These are phyloP conservation scores for Tolypocladium cylindrosporum DNA, from an alignment of 2,329 filamentous ascomycete genomes.

Conservation along the genomic window DNA sequence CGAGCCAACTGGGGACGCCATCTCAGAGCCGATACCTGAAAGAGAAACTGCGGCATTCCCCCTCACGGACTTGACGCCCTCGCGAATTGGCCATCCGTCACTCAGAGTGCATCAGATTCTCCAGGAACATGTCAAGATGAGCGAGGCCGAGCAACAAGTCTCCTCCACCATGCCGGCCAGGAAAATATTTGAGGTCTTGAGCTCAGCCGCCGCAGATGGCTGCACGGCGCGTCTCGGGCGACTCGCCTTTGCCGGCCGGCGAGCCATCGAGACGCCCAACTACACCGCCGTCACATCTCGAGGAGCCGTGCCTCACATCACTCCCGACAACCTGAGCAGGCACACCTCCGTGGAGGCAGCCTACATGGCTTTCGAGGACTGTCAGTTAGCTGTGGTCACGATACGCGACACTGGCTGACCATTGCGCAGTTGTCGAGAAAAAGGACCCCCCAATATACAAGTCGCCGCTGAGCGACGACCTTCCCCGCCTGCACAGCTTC, in stretches of 20 bases:
- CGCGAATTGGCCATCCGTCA: neutral
- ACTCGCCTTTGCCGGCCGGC: conserved; percentile 51
- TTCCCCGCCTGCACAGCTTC: conserved; percentile 63
- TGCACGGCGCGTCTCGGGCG: conserved; percentile 55
- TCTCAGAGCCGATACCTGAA: neutral
- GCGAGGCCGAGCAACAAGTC: conserved; percentile 9
- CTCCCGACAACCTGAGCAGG: conserved; percentile 68
- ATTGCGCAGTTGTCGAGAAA: conserved; percentile 41
- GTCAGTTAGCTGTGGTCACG: conserved; percentile 41
- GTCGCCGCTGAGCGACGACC: conserved; percentile 18
- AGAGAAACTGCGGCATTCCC: too few relatives aligned
- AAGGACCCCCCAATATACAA: conserved; percentile 39
- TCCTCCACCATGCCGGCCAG: conserved; percentile 12
- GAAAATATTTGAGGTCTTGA: conserved; percentile 36
- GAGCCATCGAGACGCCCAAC: conserved; percentile 69
- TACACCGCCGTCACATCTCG: conserved; percentile 74
- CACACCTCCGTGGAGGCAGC: conserved; percentile 57
- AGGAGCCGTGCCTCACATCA: conserved; percentile 77
- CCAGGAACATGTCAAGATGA: conserved; percentile 17
- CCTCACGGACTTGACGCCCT: neutral
- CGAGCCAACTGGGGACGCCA: too few relatives aligned
- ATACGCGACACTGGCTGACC: neutral
- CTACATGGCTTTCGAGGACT: conserved; percentile 86
- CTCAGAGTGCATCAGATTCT: neutral
- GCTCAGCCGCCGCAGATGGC: conserved; percentile 25